Evolutionary conservation across 2,329 filamentous ascomycete species (phyloP), one percentile per base, ranked within the genome.

Genomic region (Diaporthe longicolla): DNA sequence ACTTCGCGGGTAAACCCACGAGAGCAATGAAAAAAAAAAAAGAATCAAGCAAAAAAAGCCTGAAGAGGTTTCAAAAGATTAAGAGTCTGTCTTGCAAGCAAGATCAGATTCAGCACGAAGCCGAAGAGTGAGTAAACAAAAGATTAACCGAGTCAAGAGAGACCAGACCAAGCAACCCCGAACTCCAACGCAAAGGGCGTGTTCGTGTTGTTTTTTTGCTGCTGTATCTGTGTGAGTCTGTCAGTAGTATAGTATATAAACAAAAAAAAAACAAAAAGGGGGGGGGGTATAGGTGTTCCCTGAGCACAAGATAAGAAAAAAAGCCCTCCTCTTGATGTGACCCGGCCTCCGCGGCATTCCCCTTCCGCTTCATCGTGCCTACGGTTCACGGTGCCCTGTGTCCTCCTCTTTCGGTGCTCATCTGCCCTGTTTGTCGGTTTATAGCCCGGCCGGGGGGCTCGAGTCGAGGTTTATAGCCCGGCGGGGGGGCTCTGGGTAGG

Each of bases 21-120:
- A 40, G 35, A 71, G 59, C 70, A 71, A 71, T 45, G 57, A 71
- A 71, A 61, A 71, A 71, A 61, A 71, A 50, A 71, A 55, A 1
- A 21, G 4, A n/a, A 11, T 71, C 70, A 63, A 71, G 70, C 70
- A 10, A 21, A 54, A 10, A 21, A 54, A 63, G 70, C 70, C 3
- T 55, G 57, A 63, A 19, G 43, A 17, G 17, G 13, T 37, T n/a
- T 26, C 40, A 54, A 66, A 66, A 68, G 54, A 21, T 68, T n/a
- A n/a, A 26, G 6, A 15, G 11, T 13, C 7, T 26, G 32, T 52
- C 59, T 63, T 50, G 19, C 45, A 50, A n/a, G 21, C 19, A 50
- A 50, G n/a, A 40, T 68, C 63, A 68, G 7, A 54, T 45, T 58
- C 58, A 71, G 70, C 70, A 13, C 45, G 57, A 55, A 71, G 70